Conservation (phyloP, 768 basidiomycete species). For the Lentinula raphanica region DNA sequence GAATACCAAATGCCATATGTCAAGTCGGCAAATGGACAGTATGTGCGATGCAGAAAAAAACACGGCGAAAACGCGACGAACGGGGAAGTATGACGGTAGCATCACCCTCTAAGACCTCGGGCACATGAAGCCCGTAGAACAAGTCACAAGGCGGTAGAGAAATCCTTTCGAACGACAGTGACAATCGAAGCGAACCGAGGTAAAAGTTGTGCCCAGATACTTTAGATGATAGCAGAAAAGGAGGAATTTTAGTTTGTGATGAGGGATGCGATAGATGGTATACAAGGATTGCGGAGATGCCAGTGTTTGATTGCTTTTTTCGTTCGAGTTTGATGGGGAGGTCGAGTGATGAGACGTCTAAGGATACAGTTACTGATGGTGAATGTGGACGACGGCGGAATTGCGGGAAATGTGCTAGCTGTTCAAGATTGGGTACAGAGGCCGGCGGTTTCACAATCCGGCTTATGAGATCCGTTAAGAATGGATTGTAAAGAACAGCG, state of each 20-base stretch:
- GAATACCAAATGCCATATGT: background rate
- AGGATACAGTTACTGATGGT: background rate
- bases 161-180: background rate
- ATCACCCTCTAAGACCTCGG: background rate
- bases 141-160: background rate
- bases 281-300: background rate
- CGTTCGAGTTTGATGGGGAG: background rate
- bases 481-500: background rate
- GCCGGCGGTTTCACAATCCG: background rate
- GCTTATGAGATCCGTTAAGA: background rate
- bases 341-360: background rate
- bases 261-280: conserved; percentile 1
- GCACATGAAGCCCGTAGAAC: conserved; percentile 2
- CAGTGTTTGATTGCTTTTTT: background rate
- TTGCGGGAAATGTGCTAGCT: background rate
- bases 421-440: background rate
- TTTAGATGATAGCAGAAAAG: conserved; percentile 1
- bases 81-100: background rate
- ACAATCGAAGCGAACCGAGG: conserved; percentile 2
- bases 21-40: background rate
- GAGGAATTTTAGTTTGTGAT: background rate
- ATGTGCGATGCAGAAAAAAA: background rate
- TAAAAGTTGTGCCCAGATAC: background rate
- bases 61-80: background rate
- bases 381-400: background rate